phyloP scores from a whole-genome alignment of 768 basidiomycete genomes.

The Punctularia strigosozonata region DNA sequence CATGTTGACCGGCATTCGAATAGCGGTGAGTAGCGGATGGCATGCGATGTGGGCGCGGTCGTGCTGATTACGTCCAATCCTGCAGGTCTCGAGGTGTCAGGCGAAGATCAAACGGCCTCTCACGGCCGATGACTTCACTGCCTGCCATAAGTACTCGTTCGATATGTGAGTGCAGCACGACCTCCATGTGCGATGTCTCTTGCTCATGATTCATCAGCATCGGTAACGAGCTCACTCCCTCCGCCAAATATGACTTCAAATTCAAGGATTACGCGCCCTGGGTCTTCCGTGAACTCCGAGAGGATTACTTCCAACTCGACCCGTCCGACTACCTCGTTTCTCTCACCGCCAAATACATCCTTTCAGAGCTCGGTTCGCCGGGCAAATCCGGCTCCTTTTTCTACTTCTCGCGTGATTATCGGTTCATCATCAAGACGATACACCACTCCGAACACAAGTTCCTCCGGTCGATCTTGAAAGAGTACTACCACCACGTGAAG shows the following conservation, averaged over 20 bases:
- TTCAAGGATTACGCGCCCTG: constrained; percentile 99
- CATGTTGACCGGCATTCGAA: constrained; percentile 97
- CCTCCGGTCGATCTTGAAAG: constrained; percentile 68
- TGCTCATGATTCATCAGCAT: constrained; percentile 35
- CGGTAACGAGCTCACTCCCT: constrained; percentile 96
- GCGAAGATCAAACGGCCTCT: constrained; percentile 86
- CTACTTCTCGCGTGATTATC: constrained; percentile 97
- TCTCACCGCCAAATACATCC: constrained; percentile 93
- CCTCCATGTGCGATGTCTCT: constrained; percentile 2
- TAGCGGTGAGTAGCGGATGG: constrained; percentile 49
- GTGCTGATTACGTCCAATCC: constrained; percentile 10
- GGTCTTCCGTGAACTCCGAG: constrained; percentile 93
- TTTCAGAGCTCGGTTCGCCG: constrained; percentile 94
- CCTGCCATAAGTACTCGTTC: constrained; percentile 91
- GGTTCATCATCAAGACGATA: constrained; percentile 99
- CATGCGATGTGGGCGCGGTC: constrained; percentile 1
- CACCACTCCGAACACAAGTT: constrained; percentile 92
- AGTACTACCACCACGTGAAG: constrained; percentile 79
- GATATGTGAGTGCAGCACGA: constrained; percentile 63
- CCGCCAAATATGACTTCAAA: constrained; percentile 98
- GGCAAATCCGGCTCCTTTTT: constrained; percentile 99
- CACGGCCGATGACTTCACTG: constrained; percentile 76
- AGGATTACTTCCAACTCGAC: constrained; percentile 90
- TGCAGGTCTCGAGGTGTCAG: constrained; percentile 92
- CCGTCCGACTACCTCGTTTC: constrained; percentile 97